Evolutionary conservation across 1,139 yeast genomes (phyloP), one percentile per base, ranked within the genome.

Genomic region (Scheffersomyces titani): DNA sequence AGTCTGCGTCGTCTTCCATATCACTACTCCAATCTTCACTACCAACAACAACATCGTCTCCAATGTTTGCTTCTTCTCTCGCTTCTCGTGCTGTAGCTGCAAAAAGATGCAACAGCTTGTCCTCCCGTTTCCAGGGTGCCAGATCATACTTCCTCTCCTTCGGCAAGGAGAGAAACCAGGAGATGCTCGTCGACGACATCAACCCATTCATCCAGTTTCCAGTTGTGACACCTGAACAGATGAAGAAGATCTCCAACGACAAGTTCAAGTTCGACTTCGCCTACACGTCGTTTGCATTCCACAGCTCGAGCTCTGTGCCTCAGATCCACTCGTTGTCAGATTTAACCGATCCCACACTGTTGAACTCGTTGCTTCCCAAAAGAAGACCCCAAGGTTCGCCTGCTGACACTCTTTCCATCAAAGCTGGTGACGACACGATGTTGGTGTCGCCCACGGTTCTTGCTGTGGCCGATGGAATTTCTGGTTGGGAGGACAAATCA

Each of bases 341-440:
- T 61, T 71, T 83, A 59, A 76, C 85, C 18, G 86, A 82, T 56
- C 82, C 84, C 0, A 70, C 86, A 0, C 80, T 74, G 60, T 71
- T 80, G 52, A 79, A 77, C 55, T 69, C 84, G 3, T 72, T 83
- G 52, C 67, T 83, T 47, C 87, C 87, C 2, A 72, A 82, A 61
- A 72, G 87, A 67, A 67, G 87, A 59, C 82, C 86, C 0, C 80
- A 77, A 49, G 86, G 86, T 1, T 80, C 84, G 11, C 86, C 86
- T 0, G 75, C 74, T 22, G 87, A 83, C 60, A 83, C 88, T 0
- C 68, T 83, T 6, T 80, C 85, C 11, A 76, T 84, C 50, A 80
- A 80, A 61, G 84, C 84, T 11, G 88, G 88, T 1, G 89, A 85
- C 61, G 89, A 85, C 65, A 86, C 88, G n/a, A 82, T 84, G 83